Conservation (phyloP, 2,329 filamentous ascomycete genomes). For the Botrytis porri region DNA sequence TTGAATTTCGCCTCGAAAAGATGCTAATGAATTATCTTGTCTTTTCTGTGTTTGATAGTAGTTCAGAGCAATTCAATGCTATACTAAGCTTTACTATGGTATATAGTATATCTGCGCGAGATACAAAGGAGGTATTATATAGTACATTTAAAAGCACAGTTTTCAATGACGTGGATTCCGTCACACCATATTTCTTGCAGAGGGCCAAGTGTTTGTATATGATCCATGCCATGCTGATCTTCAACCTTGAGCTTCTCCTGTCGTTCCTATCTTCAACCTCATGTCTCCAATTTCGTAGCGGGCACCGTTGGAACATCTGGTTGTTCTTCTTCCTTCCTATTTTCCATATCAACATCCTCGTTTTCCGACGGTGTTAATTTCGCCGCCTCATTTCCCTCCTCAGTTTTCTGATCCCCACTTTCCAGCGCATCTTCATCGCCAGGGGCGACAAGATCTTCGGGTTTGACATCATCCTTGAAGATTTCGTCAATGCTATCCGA, state of each 20-base stretch:
- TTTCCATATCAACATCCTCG: slow-evolving; percentile 12
- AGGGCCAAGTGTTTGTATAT: neutral
- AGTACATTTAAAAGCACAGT: slow-evolving; percentile 6
- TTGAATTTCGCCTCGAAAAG: neutral
- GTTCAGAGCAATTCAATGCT: neutral
- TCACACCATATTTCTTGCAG: neutral
- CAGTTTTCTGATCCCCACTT: slow-evolving; percentile 32
- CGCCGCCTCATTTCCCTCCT: slow-evolving; percentile 1
- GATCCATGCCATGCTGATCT: neutral
- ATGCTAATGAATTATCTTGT: neutral
- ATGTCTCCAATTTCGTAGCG: neutral
- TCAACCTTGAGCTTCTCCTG: too few species aligned
- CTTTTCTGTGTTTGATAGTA: neutral
- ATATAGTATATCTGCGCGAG: neutral
- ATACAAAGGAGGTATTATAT: slow-evolving; percentile 11
- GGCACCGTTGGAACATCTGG: neutral
- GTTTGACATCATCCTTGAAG: slow-evolving; percentile 48
- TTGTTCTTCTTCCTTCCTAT: neutral
- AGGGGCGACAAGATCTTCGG: slow-evolving; percentile 39
- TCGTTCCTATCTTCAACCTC: neutral
- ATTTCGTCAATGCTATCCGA: slow-evolving; percentile 65
- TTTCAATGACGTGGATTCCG: slow-evolving; percentile 24
- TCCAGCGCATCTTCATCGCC: slow-evolving; percentile 39
- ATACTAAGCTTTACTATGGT: neutral
- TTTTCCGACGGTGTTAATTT: slow-evolving; percentile 19